Base-by-base conservation (phyloP, 371 early-diverging fungal species). In the Actinomucor elegans region DNA sequence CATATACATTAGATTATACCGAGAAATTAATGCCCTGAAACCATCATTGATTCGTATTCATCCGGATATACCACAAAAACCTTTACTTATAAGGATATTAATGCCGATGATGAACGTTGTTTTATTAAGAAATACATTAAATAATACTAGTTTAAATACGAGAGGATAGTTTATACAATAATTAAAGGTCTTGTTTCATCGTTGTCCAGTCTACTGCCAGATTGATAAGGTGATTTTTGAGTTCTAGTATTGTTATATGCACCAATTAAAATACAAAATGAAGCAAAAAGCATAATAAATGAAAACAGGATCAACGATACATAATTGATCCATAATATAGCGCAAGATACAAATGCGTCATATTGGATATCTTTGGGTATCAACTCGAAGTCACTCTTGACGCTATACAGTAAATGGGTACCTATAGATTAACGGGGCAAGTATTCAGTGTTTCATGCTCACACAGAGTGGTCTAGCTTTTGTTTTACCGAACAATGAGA, bases 251-350 rank as follows among this genome's bases (percentile, higher is more conserved):
- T 15, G 15, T 43, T 23, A 17, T 38, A 34, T n/a, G 59, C 48
- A 7, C 64, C 59, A 15, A 64, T 55, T 34, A 64, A 48, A 21
- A 64, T 52, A 43, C 46, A 64, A 20, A 55, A 64, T 1, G 65
- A 59, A 14, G 65, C 65, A 29, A 58, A 59, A 20, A 59, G 32
- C 11, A 64, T 17, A 5, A 64, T 29, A 17, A 64, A 34, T 8
- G 48, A 47, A 37, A 64, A 64, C 3, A 52, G 11, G 10, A 52
- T 31, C n/a, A 64, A 27, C 4, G 56, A 55, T n/a, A 55, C 21
- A 44, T 58, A 64, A 29, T 55, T 64, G 33, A 59, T 55, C 55
- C 65, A 59, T 35, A 64, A 35, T 11, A 64, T 64, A 12, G 33
- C 34, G 24, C 59, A 59, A 15, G 55, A 59, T 23, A 56, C 21